Conservation (phyloP, 331 rosid genomes). For the Erythrophleum ivorense region DNA sequence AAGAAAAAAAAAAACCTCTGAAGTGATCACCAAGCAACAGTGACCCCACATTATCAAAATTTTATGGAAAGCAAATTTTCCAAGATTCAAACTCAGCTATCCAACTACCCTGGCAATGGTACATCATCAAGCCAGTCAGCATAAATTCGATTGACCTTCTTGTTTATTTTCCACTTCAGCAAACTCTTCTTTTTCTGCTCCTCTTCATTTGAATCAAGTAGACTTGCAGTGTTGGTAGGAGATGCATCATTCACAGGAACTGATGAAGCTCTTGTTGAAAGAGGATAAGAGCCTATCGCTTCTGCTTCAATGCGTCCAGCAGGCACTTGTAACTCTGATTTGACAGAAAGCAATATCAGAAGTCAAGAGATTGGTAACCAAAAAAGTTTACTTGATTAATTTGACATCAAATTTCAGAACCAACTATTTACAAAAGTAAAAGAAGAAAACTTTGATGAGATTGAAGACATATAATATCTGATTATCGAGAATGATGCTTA, state of each 20-base stretch:
- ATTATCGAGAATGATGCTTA: slow-evolving; percentile 21
- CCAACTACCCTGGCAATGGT: slow-evolving; percentile 63
- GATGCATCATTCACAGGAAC: slow-evolving; percentile 53
- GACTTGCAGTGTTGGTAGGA: slow-evolving; percentile 36
- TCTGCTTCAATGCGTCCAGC: slow-evolving; percentile 65
- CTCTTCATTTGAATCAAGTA: slow-evolving; percentile 50
- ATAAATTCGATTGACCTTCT: slow-evolving; percentile 82
- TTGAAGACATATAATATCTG: not conserved
- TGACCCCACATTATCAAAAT: slow-evolving; percentile 44
- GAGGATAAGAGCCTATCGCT: slow-evolving; percentile 38
- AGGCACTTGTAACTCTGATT: slow-evolving; percentile 67
- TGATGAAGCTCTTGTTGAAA: slow-evolving; percentile 40
- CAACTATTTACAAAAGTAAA: no score
- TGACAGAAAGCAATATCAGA: slow-evolving; percentile 18
- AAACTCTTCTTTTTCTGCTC: slow-evolving; percentile 56
- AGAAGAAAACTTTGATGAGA: no score
- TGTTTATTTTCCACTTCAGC: slow-evolving; percentile 69
- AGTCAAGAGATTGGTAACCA: no score
- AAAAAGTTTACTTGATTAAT: no score
- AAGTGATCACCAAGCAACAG: slow-evolving; percentile 46
- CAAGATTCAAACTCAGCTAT: slow-evolving; percentile 50
- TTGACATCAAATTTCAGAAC: no score
- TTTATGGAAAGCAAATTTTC: not conserved
- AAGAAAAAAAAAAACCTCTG: slow-evolving; percentile 40
- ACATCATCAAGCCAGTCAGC: slow-evolving; percentile 93